phyloP scores from a whole-genome alignment of 768 basidiomycete species.

The Dioszegia hungarica region DNA sequence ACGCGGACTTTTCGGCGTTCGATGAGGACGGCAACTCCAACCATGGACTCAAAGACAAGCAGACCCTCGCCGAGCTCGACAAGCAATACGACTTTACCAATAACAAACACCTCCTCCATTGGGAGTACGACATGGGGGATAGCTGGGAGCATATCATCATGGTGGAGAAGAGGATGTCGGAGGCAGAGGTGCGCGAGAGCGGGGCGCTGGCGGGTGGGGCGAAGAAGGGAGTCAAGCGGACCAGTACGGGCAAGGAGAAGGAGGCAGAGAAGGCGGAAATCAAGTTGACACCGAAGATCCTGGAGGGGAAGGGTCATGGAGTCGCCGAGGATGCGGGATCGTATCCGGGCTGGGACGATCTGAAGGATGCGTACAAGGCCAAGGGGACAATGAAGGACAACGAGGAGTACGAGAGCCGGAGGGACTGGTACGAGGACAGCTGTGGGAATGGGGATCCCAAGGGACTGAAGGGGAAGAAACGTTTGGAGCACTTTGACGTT shows the following conservation, averaged over 20 bases:
- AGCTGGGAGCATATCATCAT: background rate
- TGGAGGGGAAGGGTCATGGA: too few relatives aligned
- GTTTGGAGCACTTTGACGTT: background rate
- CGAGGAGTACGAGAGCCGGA: background rate
- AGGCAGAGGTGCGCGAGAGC: background rate
- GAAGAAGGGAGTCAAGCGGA: background rate
- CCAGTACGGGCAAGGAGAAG: background rate
- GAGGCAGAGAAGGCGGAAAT: background rate
- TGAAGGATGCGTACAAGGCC: background rate
- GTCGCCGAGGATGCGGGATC: background rate
- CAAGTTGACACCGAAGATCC: too few relatives aligned
- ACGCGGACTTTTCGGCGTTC: background rate
- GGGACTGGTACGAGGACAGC: background rate
- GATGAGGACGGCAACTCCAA: background rate
- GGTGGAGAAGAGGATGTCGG: background rate
- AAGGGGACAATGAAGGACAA: background rate
- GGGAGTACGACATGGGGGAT: background rate
- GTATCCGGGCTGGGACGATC: background rate
- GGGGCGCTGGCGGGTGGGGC: background rate
- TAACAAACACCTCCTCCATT: background rate
- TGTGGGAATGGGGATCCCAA: conserved; percentile 3
- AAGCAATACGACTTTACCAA: background rate
- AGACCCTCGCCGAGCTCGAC: background rate
- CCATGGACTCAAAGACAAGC: background rate
- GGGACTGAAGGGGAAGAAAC: conserved; percentile 1